Base-by-base conservation (phyloP, 2,329 filamentous ascomycete genomes). In the Endoconidiophora laricicola region DNA sequence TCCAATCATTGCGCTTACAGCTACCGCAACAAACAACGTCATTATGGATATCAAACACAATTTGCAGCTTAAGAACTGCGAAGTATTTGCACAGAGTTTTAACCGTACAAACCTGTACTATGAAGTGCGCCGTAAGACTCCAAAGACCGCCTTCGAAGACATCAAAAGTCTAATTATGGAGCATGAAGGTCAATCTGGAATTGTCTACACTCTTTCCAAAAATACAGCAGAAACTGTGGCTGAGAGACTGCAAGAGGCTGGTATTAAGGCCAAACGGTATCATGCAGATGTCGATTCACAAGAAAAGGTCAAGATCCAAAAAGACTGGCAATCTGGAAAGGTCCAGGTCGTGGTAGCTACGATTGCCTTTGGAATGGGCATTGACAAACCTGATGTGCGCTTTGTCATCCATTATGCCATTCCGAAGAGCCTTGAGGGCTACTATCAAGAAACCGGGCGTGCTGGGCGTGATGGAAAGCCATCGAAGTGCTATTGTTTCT, bases 351-450 rank as follows among this genome's bases (percentile, higher is more conserved):
- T 98, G 41, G 91, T 98, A 46, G 93, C 91, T 18, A 98, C 91
- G 0, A 96, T 98, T 62, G 91, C 91, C 22, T 98, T 98, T 61
- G 91, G 91, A 5, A 98, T 98, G 91, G 91, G 91, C n/a, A 98
- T 98, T 56, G 91, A 98, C 68, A 98, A 98, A 63, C 78, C 88
- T 0, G 83, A 98, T 61, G 91, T 98, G 44, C 83, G 91, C 24
- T 98, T 94, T 61, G 91, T 98, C 33, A 86, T 98, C 39, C 93
- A 98, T 60, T 82, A 94, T 59, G 84, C 80, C 41, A 72, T 98
- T 4, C 91, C 91, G 1, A 96, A 98, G 65, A 95, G 86, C 58
- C 69, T 98, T 49, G 91, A 98, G 65, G 91, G 91, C 0, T 98
- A 98, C 63, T 98, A 98, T 60, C 91, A 98, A 62, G 91, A 98